Conservation (phyloP, 257 asterid species). For the Cordia subcordata region DNA sequence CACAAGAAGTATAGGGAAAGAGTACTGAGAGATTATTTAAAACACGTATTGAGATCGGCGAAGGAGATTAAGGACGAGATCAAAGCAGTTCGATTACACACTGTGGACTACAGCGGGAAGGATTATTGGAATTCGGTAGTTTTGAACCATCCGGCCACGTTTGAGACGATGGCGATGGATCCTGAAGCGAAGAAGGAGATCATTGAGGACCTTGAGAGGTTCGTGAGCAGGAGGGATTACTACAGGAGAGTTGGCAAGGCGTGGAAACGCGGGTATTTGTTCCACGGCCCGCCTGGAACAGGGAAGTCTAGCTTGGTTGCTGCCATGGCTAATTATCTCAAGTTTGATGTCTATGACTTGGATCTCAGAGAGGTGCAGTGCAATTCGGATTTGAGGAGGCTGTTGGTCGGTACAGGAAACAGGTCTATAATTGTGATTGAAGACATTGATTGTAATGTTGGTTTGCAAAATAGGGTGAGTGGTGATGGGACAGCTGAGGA, state of each 20-base stretch:
- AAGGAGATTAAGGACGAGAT: conserved; percentile 50
- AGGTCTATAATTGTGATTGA: conserved; percentile 71
- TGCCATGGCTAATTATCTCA: conserved; percentile 75
- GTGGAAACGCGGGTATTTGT: conserved; percentile 79
- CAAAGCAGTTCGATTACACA: conserved; percentile 50
- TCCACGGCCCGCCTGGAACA: conserved; percentile 76
- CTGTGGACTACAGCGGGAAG: conserved; percentile 56
- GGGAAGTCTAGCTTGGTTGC: conserved; percentile 86
- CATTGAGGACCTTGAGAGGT: conserved; percentile 59
- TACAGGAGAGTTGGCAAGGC: conserved; percentile 72
- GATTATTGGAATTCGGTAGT: conserved; percentile 72
- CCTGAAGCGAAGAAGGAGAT: conserved; percentile 31
- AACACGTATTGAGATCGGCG: conserved; percentile 30
- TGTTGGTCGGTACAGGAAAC: conserved; percentile 63
- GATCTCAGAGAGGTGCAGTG: conserved; percentile 70
- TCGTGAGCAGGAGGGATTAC: conserved; percentile 56
- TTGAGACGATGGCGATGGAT: conserved; percentile 67
- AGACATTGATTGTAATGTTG: conserved; percentile 70
- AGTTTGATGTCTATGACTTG: conserved; percentile 77
- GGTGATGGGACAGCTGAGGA: conserved; percentile 35
- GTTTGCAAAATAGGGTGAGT: conserved; percentile 48
- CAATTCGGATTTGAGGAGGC: conserved; percentile 75
- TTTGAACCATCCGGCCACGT: conserved; percentile 66
- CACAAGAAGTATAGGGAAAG: conserved; percentile 43
- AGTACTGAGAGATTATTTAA: conserved; percentile 44